Conservation (phyloP, 345 rosid species). For the Ailanthus altissimus region DNA sequence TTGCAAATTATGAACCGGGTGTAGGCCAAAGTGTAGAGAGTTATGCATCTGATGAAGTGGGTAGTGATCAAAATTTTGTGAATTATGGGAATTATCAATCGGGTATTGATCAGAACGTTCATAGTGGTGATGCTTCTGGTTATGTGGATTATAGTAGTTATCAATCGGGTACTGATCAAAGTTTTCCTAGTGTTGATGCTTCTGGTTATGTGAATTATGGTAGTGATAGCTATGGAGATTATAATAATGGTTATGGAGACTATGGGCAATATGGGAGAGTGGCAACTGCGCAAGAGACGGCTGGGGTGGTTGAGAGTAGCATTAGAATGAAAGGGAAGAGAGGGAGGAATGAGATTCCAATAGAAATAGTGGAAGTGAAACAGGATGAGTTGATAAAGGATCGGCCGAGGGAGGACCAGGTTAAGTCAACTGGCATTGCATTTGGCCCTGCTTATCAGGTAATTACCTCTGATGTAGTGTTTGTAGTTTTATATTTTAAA, state of each 20-base stretch:
- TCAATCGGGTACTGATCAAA: no score
- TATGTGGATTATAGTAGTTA: constrained; percentile 42
- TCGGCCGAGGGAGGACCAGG: constrained; percentile 85
- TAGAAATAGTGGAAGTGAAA: constrained; percentile 83
- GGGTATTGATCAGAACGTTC: constrained; percentile 30
- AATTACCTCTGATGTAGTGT: constrained; percentile 10
- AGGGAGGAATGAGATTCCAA: constrained; percentile 67
- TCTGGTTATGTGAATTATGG: no score
- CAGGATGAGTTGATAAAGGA: constrained; percentile 96
- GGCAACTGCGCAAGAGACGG: constrained; percentile 33
- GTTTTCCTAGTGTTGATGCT: no score
- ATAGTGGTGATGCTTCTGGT: constrained; percentile 30
- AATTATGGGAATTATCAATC: constrained; percentile 32
- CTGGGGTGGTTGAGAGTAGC: constrained; percentile 35
- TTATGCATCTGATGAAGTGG: constrained; percentile 21
- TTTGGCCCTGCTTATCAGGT: constrained; percentile 97
- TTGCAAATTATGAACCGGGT: constrained; percentile 3
- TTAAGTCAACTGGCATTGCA: constrained; percentile 85
- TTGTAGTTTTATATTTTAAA: not conserved
- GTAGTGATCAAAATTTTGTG: constrained; percentile 23
- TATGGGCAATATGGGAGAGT: constrained; percentile 41
- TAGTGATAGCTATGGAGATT: constrained; percentile 18
- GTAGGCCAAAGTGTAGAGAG: constrained; percentile 23
- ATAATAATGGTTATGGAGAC: constrained; percentile 29
- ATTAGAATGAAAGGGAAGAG: constrained; percentile 58